phyloP scores from a whole-genome alignment of 2,329 filamentous ascomycete species.

The Ascochyta koolunga region DNA sequence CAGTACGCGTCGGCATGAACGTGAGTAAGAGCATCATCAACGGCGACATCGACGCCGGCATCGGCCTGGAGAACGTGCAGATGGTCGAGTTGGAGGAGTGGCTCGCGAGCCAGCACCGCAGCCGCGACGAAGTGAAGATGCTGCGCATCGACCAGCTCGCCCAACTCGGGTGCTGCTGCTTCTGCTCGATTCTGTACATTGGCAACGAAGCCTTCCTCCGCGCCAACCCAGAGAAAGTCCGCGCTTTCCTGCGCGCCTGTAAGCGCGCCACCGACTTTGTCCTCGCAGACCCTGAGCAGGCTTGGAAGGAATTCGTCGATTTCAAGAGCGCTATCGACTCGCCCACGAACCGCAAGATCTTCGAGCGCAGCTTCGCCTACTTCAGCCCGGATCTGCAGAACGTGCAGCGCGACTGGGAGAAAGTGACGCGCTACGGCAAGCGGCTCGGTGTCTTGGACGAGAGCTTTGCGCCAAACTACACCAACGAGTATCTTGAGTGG shows the following conservation, averaged over 20 bases:
- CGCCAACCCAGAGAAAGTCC: conserved; percentile 69
- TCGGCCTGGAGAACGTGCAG: conserved; percentile 81
- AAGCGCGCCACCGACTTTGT: conserved; percentile 78
- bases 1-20: conserved; percentile 81
- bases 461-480: conserved; percentile 74
- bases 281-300: conserved; percentile 64
- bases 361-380: conserved; percentile 78
- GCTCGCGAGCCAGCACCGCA: conserved; percentile 67
- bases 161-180: conserved; percentile 81
- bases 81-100: conserved; percentile 83
- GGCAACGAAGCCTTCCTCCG: conserved; percentile 73
- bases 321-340: conserved; percentile 75
- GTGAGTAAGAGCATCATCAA: conserved; percentile 77
- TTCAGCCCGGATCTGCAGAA: conserved; percentile 78
- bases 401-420: conserved; percentile 74
- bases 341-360: conserved; percentile 76
- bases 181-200: conserved; percentile 82
- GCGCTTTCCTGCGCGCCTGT: conserved; percentile 72
- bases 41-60: conserved; percentile 74
- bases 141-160: conserved; percentile 81
- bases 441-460: conserved; percentile 70
- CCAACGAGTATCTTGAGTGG: conserved; percentile 74
- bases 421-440: conserved; percentile 79
- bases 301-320: conserved; percentile 72
- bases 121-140: conserved; percentile 75